phyloP scores from a whole-genome alignment of 495 filamentous ascomycete species.

The Annulohypoxylon stygium region DNA sequence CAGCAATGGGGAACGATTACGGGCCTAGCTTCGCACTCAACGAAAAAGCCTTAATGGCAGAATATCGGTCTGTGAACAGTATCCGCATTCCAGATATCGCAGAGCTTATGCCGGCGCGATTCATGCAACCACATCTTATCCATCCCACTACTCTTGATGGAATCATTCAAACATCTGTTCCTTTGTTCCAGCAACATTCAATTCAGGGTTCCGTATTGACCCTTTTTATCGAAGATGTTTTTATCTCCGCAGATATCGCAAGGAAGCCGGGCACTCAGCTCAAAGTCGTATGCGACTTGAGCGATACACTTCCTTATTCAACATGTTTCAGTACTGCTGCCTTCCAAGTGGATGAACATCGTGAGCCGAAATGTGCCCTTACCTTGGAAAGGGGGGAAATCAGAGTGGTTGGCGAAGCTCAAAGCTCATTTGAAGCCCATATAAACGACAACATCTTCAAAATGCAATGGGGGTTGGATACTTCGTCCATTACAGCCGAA shows the following conservation, averaged over 20 bases:
- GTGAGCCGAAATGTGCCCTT: background rate
- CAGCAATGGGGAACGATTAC: background rate
- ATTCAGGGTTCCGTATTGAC: background rate
- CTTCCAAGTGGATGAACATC: background rate
- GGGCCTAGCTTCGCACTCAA: background rate
- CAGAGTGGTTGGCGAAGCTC: conserved; percentile 1
- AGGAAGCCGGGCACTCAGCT: background rate
- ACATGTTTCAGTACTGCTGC: background rate
- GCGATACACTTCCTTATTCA: background rate
- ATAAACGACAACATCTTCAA: conserved; percentile 2
- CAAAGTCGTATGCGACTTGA: background rate
- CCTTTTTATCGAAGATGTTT: background rate
- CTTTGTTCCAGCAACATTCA: background rate
- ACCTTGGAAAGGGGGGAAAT: background rate
- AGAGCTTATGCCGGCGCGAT: background rate
- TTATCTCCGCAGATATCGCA: background rate
- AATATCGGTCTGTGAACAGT: background rate
- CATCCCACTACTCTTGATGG: conserved; percentile 1
- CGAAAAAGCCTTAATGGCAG: background rate
- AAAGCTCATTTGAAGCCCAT: background rate
- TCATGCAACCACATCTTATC: background rate
- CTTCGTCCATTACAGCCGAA: background rate
- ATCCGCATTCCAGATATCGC: conserved; percentile 1
- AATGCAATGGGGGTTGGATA: background rate
- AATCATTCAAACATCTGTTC: background rate